Evolutionary conservation across 2,329 filamentous ascomycete genomes (phyloP), one percentile per base, ranked within the genome.

Genomic region (Magnaporthales sp.): DNA sequence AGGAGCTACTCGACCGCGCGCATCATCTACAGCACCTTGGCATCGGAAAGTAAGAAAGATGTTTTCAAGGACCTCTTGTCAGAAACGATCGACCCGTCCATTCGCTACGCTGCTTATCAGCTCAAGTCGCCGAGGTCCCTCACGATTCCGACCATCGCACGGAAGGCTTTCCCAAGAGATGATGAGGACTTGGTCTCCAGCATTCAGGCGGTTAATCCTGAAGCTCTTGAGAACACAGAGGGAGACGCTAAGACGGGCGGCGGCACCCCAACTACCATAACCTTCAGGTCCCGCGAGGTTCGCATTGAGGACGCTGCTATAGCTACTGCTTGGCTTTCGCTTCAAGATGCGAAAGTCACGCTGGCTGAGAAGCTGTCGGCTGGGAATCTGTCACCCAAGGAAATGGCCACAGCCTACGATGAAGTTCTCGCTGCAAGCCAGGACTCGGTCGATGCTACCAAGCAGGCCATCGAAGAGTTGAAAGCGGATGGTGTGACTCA

Each of bases 51-150:
- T 38, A 77, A 80, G 22, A 89, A 87, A 68, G 94, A 97, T 67
- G 81, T 91, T 46, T 95, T 92, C 82, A 93, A 91, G 74, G 94
- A 98, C 68, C 83, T 97, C 27, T 80, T 99, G 67, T 87, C 90
- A 63, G 89, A 91, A 72, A 96, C 91, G 4, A 89, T 97, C 69
- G 95, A 99, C 75, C 93, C 93, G 1, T 96, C 93, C 69, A 91
- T 99, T 73, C 89, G 94, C 69, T 98, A 96, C 76, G 93, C 93
- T 46, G 93, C 95, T 22, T 98, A 98, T 76, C 93, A 97, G 77
- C 84, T 93, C 75, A 91, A 94, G 75, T 86, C 96, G 32, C 91
- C 94, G 0, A 88, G 95, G 60, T 97, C 93, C 2, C 86, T 93
- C 66, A 89, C 93, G 2, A 89, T 97, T 63, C 84, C 90, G 0